Percentiles rank a stretch among this genome's conserved stretches.
These are phyloP conservation scores for Favolaschia claudopus DNA, from an alignment of 768 basidiomycete species.

Conservation along the genomic window DNA sequence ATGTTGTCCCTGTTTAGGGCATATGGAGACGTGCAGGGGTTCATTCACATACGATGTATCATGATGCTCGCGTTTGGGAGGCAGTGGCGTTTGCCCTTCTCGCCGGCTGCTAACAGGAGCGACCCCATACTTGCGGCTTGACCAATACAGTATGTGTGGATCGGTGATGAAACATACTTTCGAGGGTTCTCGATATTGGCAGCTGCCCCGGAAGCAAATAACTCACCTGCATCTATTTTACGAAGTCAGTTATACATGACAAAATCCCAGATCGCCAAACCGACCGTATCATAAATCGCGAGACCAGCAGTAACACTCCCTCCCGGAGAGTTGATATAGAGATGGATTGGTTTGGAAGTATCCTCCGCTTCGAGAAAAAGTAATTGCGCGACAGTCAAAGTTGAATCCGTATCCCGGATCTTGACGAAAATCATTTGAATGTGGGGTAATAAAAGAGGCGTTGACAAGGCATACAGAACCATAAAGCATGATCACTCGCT, in stretches of 20 bases:
- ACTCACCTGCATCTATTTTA: slow-evolving; percentile 62
- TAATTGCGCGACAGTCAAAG: slow-evolving; percentile 88
- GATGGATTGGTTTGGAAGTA: slow-evolving; percentile 90
- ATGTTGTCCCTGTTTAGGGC: slow-evolving; percentile 25
- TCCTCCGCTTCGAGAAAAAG: slow-evolving; percentile 97
- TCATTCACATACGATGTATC: slow-evolving; percentile 84
- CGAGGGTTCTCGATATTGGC: slow-evolving; percentile 13
- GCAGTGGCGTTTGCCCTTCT: slow-evolving; percentile 89
- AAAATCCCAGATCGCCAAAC: slow-evolving; percentile 31
- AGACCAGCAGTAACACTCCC: slow-evolving; percentile 96
- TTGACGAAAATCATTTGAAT: slow-evolving; percentile 39
- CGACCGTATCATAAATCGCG: slow-evolving; percentile 96
- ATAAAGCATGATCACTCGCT: slow-evolving; percentile 95
- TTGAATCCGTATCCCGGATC: slow-evolving; percentile 92
- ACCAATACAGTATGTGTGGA: slow-evolving; percentile 96
- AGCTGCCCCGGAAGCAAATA: slow-evolving; percentile 22
- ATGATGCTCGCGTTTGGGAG: slow-evolving; percentile 95
- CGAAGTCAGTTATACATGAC: background rate
- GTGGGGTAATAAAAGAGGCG: slow-evolving; percentile 10
- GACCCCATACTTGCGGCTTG: slow-evolving; percentile 98
- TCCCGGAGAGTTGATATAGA: slow-evolving; percentile 97
- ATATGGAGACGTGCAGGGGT: slow-evolving; percentile 31
- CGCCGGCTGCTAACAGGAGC: slow-evolving; percentile 89
- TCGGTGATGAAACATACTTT: slow-evolving; percentile 92
- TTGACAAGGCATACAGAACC: slow-evolving; percentile 72